These are phyloP conservation scores for Pestalotiopsis sp. DNA, from an alignment of 2,329 filamentous ascomycete species.

Conservation along the genomic window DNA sequence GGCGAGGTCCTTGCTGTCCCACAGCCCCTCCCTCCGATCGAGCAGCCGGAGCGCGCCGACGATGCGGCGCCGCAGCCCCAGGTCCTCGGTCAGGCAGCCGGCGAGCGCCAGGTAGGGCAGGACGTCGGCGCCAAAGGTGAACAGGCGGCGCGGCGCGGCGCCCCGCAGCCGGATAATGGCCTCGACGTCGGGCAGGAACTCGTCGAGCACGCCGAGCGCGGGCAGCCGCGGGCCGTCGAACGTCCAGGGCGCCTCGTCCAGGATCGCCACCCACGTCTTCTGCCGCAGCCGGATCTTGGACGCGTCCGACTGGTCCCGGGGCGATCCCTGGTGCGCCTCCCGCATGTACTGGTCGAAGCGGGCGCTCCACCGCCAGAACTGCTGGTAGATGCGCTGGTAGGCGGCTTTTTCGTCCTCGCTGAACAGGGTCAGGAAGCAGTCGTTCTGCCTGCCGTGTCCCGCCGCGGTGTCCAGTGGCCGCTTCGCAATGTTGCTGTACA, in stretches of 20 bases:
- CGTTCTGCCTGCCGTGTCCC: neutral
- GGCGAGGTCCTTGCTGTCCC: conserved; percentile 2
- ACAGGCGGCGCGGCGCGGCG: neutral
- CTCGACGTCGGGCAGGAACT: neutral
- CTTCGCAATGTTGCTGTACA: neutral
- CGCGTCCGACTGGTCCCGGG: neutral
- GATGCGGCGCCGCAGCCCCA: neutral
- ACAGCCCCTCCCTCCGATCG: neutral
- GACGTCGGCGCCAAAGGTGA: neutral
- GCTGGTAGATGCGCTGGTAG: neutral
- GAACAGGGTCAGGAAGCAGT: neutral
- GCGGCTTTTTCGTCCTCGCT: neutral
- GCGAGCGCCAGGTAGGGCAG: neutral
- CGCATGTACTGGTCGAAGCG: conserved; percentile 4
- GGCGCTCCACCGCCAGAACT: conserved; percentile 1
- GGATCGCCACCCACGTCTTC: conserved; percentile 1
- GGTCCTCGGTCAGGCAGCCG: neutral
- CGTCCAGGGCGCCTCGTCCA: conserved; percentile 4
- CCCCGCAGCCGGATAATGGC: neutral
- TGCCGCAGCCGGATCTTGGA: conserved; percentile 1
- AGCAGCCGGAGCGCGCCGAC: neutral
- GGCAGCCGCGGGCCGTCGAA: no score
- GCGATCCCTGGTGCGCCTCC: neutral
- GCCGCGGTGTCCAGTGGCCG: neutral
- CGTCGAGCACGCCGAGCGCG: neutral